Evolutionary conservation across 2,329 filamentous ascomycete species (phyloP).

Genomic region (Fusarium chuoi): DNA sequence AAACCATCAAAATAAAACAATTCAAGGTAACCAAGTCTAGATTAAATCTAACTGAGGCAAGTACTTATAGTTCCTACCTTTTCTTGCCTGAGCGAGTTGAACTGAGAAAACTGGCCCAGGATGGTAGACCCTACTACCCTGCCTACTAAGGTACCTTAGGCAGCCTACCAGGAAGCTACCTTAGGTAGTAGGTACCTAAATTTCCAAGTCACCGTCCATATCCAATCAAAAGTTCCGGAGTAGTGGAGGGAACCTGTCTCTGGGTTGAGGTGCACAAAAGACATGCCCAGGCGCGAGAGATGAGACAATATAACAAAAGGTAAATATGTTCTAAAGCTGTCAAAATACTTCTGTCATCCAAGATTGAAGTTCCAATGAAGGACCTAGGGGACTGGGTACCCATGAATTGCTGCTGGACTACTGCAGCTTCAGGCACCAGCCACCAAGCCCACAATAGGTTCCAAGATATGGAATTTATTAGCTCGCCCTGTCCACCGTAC

Average conservation of each 20-base stretch:
- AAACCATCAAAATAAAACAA: neutral
- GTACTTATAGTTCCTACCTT: neutral
- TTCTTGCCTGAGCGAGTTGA: neutral
- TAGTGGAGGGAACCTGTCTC: neutral
- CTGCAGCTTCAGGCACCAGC: neutral
- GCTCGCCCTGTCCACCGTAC: slow-evolving; percentile 41
- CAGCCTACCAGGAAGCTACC: neutral
- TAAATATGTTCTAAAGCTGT: neutral
- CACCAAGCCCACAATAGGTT: neutral
- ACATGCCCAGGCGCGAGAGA: neutral
- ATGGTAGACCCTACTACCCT: neutral
- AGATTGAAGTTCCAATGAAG: neutral
- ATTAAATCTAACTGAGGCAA: neutral
- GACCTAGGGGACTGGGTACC: neutral
- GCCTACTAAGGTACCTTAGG: too few species aligned
- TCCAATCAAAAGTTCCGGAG: neutral
- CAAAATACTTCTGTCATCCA: neutral
- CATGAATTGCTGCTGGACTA: neutral
- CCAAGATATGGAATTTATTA: neutral
- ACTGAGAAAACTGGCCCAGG: neutral
- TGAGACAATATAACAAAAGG: neutral
- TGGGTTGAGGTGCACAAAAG: neutral
- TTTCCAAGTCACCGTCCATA: neutral
- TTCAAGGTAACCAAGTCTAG: neutral
- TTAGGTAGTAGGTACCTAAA: too few species aligned